Conservation (phyloP, 441 rosid species). For the Bocquillonia castaneifolia region DNA sequence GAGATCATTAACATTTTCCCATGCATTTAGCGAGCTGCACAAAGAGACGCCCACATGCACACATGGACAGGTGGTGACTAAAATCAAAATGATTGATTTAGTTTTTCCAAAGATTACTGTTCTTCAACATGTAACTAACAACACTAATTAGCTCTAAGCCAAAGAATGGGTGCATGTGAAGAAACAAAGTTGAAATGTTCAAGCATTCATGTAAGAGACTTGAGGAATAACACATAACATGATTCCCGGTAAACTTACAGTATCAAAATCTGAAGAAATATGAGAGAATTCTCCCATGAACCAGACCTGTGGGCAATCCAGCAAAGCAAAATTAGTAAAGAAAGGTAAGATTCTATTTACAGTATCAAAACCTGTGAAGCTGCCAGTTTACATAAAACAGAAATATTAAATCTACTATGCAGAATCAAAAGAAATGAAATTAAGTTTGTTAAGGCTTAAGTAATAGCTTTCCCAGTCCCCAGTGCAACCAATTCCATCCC, state of each 20-base stretch:
- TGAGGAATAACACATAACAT: neutral
- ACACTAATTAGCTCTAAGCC: neutral
- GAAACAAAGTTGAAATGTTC: neutral
- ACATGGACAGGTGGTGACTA: neutral
- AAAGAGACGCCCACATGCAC: neutral
- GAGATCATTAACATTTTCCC: neutral
- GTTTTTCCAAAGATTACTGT: neutral
- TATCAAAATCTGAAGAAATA: conserved; percentile 71
- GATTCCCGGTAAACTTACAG: conserved; percentile 45
- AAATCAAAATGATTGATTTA: too few species aligned
- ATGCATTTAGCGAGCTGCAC: neutral
- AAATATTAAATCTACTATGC: neutral
- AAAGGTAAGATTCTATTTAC: neutral
- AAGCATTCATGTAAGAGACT: neutral
- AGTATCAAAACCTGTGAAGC: conserved; percentile 37
- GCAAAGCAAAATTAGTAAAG: neutral
- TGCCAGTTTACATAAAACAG: neutral
- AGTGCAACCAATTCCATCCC: neutral
- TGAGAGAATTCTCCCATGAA: conserved; percentile 92
- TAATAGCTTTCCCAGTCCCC: neutral
- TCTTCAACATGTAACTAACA: neutral
- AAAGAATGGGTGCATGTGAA: neutral
- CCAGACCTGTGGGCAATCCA: conserved; percentile 51
- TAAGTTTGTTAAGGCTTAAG: neutral
- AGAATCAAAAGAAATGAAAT: neutral